Evolutionary conservation across 352 stramenopile species (phyloP).

Genomic region (Phytophthora tentaculata): DNA sequence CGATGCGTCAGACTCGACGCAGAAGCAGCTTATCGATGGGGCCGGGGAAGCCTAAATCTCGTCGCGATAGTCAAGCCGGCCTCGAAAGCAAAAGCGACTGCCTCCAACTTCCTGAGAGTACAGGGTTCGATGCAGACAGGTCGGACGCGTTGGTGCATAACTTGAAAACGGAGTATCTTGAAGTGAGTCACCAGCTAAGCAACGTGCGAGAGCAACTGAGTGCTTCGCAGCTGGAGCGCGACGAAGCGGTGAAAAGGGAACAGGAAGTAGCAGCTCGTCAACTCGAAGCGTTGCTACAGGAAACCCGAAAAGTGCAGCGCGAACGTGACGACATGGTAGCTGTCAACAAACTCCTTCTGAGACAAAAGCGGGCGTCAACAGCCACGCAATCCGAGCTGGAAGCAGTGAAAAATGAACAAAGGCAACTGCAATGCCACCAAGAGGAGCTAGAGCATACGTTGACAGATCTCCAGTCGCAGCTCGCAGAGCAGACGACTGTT

Average conservation of each 20-base stretch:
- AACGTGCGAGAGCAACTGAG: constrained; percentile 26
- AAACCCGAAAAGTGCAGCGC: constrained; percentile 37
- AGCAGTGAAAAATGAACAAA: constrained; percentile 28
- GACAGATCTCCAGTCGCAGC: constrained; percentile 29
- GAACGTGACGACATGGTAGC: constrained; percentile 49
- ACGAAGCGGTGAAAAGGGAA: constrained; percentile 18
- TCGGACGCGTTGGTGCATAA: constrained; percentile 26
- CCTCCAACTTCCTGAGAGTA: constrained; percentile 29
- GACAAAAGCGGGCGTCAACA: constrained; percentile 37
- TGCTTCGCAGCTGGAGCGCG: constrained; percentile 20
- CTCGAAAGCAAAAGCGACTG: constrained; percentile 30
- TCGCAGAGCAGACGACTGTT: constrained; percentile 32
- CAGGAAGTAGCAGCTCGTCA: constrained; percentile 30
- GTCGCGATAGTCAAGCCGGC: constrained; percentile 18
- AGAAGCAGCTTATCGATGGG: constrained; percentile 38
- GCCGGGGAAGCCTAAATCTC: constrained; percentile 14
- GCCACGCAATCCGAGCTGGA: constrained; percentile 28
- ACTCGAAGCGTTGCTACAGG: constrained; percentile 33
- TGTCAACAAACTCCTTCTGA: constrained; percentile 43
- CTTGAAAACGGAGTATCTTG: constrained; percentile 38
- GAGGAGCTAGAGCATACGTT: constrained; percentile 29
- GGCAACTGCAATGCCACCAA: constrained; percentile 32
- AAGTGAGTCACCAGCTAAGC: constrained; percentile 42
- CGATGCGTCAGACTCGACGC: constrained; percentile 19
- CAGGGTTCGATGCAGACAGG: constrained; percentile 7